Base-by-base conservation (phyloP, 257 asterid species). In the Nemophila menziesii region DNA sequence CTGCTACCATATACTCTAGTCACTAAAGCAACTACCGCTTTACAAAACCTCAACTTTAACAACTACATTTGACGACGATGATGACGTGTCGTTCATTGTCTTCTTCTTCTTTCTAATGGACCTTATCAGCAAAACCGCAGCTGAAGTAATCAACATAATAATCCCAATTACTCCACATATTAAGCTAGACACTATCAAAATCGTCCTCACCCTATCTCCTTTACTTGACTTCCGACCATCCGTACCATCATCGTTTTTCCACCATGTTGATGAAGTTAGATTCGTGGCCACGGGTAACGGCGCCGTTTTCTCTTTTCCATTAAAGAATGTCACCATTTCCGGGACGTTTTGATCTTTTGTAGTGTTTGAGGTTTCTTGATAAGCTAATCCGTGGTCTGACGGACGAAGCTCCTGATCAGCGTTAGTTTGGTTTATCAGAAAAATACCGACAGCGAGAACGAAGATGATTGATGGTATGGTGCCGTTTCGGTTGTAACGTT, bases 271-370 rank as follows among this genome's bases (percentile, higher is more conserved):
- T 22, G 48, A 39, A 13, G 20, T 57, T 12, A 78, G 44, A 21
- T 84, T 81, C 64, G 62, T 71, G 18, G 86, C 96, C 69, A 72
- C 86, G 1, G 96, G 94, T 33, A 76, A 63, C 63, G 77, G 16
- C 20, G 67, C 18, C 24, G 63, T 43, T 41, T 2, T 20, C 38
- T 11, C 49, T 43, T 42, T 21, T 27, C 62, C 63, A 16, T 70
- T 79, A 77, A 85, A 85, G 48, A 72, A 72, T 1, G 70, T 24
- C 13, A 24, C 55, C 65, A 56, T 67, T 15, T 63, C 64, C 13
- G 55, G 51, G 20, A 38, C 39, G 19, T 43, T 34, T n/a, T n/a
- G n/a, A 12, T 42, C 43, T n/a, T 44, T 56, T 1, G 65, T 16
- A 1, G 69, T 49, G 1, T 26, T 5, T 1, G 71, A 16, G 1